phyloP scores from a whole-genome alignment of 2,329 filamentous ascomycete species.

The Aspergillus uvarum region DNA sequence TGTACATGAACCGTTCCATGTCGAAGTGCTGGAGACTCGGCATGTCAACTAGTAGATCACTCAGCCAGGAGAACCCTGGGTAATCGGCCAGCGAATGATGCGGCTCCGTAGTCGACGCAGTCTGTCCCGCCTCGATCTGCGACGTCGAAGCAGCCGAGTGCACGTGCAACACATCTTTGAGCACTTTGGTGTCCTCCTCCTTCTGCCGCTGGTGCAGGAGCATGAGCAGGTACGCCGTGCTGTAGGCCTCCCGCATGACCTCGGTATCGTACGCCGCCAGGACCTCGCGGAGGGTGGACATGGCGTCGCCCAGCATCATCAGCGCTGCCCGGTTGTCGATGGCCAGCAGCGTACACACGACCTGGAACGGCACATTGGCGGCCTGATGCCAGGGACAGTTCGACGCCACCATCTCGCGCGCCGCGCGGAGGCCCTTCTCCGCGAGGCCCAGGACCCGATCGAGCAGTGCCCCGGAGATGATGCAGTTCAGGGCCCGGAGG shows the following conservation, averaged over 20 bases:
- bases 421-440: slow-evolving; percentile 47
- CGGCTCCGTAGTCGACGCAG: slow-evolving; percentile 10
- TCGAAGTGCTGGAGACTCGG: slow-evolving; percentile 47
- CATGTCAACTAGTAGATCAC: slow-evolving; percentile 47
- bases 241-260: slow-evolving; percentile 54
- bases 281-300: slow-evolving; percentile 49
- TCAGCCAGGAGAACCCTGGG: slow-evolving; percentile 45
- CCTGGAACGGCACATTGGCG: slow-evolving; percentile 60
- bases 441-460: slow-evolving; percentile 52
- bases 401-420: slow-evolving; percentile 47
- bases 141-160: slow-evolving; percentile 33
- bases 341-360: slow-evolving; percentile 56
- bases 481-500: slow-evolving; percentile 52
- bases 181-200: slow-evolving; percentile 42
- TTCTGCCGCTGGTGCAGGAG: slow-evolving; percentile 53
- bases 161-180: slow-evolving; percentile 42
- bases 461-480: slow-evolving; percentile 45
- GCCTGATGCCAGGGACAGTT: slow-evolving; percentile 59
- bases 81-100: slow-evolving; percentile 29
- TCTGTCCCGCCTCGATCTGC: slow-evolving; percentile 8
- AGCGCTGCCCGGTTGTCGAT: slow-evolving; percentile 55
- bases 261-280: slow-evolving; percentile 47
- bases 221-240: slow-evolving; percentile 56
- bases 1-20: slow-evolving; percentile 36
- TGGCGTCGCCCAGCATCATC: slow-evolving; percentile 51